Conservation (phyloP, 2,329 filamentous ascomycete genomes). For the Aspergillus sp. region DNA sequence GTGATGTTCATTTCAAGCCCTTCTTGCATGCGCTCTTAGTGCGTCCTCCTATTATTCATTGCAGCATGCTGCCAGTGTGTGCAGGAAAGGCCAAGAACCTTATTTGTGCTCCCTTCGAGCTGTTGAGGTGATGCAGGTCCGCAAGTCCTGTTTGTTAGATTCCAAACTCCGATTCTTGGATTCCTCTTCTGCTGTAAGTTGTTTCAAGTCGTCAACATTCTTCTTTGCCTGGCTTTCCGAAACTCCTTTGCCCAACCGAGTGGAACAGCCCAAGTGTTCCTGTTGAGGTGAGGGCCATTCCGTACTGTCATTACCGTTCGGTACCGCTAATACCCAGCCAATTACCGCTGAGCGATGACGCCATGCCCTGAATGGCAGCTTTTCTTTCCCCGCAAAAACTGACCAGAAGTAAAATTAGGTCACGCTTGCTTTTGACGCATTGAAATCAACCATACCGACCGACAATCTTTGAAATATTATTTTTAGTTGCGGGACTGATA, state of each 20-base stretch:
- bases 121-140: slow-evolving; percentile 1
- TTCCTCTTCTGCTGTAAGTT: not conserved
- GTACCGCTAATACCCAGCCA: slow-evolving; percentile 11
- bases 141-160: not conserved
- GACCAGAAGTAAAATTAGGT: slow-evolving; percentile 2
- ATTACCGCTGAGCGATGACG: slow-evolving; percentile 23
- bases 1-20: not conserved
- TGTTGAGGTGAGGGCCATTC: not conserved
- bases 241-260: not conserved
- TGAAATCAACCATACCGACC: not conserved
- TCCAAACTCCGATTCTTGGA: not conserved
- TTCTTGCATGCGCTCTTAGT: not conserved
- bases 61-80: slow-evolving; percentile 6
- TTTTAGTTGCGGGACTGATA: not conserved
- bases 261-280: not conserved
- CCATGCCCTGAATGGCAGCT: slow-evolving; percentile 17
- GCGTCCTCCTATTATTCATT: not conserved
- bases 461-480: not conserved
- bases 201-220: not conserved
- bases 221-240: not conserved
- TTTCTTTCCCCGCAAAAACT: slow-evolving; percentile 13
- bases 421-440: slow-evolving; percentile 3
- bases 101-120: not conserved
- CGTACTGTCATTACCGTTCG: slow-evolving; percentile 18
- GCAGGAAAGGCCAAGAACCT: slow-evolving; percentile 12